phyloP scores from a whole-genome alignment of 2,329 filamentous ascomycete species.

The Didymella sp. region DNA sequence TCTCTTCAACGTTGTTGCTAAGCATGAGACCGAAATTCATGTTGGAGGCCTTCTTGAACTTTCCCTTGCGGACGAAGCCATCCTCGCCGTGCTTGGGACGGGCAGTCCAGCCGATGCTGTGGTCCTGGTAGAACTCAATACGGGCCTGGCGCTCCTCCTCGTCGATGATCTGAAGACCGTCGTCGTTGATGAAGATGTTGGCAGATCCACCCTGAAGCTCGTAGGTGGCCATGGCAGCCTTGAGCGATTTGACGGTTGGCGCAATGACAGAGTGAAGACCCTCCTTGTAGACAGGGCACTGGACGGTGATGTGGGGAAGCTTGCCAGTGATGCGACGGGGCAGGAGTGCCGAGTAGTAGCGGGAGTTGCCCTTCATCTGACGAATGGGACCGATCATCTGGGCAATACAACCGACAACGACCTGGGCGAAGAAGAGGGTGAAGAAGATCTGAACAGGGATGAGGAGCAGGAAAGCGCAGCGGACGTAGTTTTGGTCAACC shows the following conservation, averaged over 20 bases:
- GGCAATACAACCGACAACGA: conserved; percentile 76
- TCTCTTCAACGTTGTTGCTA: conserved; percentile 67
- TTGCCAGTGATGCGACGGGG: conserved; percentile 66
- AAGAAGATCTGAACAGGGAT: conserved; percentile 80
- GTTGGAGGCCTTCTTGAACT: conserved; percentile 63
- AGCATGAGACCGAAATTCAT: conserved; percentile 74
- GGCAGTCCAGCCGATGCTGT: conserved; percentile 57
- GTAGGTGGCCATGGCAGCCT: conserved; percentile 64
- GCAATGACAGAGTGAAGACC: conserved; percentile 74
- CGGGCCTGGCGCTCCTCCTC: conserved; percentile 52
- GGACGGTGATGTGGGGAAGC: conserved; percentile 74
- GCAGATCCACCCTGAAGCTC: conserved; percentile 65
- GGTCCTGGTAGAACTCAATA: conserved; percentile 56
- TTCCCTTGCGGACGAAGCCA: conserved; percentile 38
- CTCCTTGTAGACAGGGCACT: conserved; percentile 87
- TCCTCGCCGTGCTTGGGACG: conserved; percentile 50
- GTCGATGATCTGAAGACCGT: conserved; percentile 68
- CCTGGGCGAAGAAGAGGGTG: conserved; percentile 81
- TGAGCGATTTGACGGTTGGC: conserved; percentile 77
- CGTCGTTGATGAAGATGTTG: conserved; percentile 71
- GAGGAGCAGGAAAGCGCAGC: conserved; percentile 69
- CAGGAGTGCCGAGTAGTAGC: conserved; percentile 76
- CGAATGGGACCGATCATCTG: conserved; percentile 78
- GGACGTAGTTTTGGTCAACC: conserved; percentile 68
- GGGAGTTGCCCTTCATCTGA: conserved; percentile 76